A percentile compares a stretch with the other conserved stretches of the same genome.
Evolutionary conservation across 2,329 filamentous ascomycete genomes (phyloP).

Genomic region (Claviceps humidiphila): DNA sequence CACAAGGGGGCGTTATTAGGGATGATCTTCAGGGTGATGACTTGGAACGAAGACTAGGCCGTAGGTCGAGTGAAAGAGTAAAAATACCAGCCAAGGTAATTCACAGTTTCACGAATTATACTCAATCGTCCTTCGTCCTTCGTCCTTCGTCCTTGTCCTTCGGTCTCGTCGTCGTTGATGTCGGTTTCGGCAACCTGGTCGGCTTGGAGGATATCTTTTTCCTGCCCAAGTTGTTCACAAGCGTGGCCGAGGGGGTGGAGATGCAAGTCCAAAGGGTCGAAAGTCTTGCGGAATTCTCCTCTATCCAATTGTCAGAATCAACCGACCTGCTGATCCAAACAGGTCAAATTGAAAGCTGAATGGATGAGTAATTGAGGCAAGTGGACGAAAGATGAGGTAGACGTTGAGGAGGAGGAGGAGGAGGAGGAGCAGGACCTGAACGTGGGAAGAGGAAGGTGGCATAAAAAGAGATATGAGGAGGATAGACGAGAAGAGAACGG

Average conservation of each 20-base stretch:
- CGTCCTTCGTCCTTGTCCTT: constrained; percentile 6
- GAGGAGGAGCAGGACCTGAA: constrained; percentile 24
- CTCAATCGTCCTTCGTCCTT: constrained; percentile 6
- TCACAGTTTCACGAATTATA: constrained; percentile 11
- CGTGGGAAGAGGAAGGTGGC: constrained; percentile 17
- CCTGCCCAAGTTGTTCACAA: constrained; percentile 14
- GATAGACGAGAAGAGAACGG: constrained; percentile 40
- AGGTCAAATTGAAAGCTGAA: constrained; percentile 34
- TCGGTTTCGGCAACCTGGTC: constrained; percentile 6
- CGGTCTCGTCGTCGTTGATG: constrained; percentile 6
- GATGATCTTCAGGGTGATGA: constrained; percentile 7
- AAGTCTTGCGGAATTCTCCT: constrained; percentile 20
- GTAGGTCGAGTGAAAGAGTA: constrained; percentile 11
- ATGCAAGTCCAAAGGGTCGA: constrained; percentile 8
- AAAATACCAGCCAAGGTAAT: constrained; percentile 29
- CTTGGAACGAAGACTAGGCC: constrained; percentile 4
- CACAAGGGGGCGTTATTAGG: constrained; percentile 11
- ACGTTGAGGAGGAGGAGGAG: constrained; percentile 23
- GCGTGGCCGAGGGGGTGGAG: constrained; percentile 10
- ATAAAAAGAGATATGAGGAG: constrained; percentile 37
- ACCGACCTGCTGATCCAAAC: constrained; percentile 20
- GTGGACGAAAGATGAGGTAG: constrained; percentile 30
- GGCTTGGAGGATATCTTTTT: constrained; percentile 15
- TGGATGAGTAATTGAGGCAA: constrained; percentile 36
- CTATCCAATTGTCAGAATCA: constrained; percentile 18